Conservation (phyloP, 192 early-diverging fungal species). For the Entomortierella lignicola region DNA sequence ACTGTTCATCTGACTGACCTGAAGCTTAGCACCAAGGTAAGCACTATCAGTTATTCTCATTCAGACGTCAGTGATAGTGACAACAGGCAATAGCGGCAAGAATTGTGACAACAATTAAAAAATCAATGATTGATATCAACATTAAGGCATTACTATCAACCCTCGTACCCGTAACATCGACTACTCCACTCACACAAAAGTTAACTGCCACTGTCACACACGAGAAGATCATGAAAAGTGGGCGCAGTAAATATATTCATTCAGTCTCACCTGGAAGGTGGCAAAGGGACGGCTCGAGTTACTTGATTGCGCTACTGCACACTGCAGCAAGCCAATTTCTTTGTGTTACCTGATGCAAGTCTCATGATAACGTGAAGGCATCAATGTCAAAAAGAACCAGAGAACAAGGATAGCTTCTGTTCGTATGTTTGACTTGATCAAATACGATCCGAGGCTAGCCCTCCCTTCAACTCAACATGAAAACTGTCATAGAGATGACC, state of each 20-base stretch:
- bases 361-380: not conserved
- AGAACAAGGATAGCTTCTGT: not conserved
- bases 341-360: not conserved
- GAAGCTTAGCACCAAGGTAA: slow-evolving; percentile 82
- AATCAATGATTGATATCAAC: no score
- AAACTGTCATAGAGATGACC: no score
- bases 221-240: not conserved
- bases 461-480: no score
- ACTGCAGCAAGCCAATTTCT: no score
- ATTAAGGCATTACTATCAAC: no score
- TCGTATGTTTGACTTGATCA: no score
- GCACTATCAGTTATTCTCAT: not conserved
- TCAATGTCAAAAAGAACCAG: not conserved
- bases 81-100: not conserved
- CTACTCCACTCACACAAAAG: no score
- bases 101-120: not conserved
- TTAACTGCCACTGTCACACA: not conserved
- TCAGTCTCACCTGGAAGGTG: not conserved
- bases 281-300: not conserved
- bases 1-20: slow-evolving; percentile 81
- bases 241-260: not conserved
- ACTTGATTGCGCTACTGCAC: not conserved
- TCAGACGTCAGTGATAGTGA: no score
- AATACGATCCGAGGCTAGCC: no score
- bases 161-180: no score